Evolutionary conservation across 495 filamentous ascomycete species (phyloP).

Genomic region (Talaromyces proteolyticus): DNA sequence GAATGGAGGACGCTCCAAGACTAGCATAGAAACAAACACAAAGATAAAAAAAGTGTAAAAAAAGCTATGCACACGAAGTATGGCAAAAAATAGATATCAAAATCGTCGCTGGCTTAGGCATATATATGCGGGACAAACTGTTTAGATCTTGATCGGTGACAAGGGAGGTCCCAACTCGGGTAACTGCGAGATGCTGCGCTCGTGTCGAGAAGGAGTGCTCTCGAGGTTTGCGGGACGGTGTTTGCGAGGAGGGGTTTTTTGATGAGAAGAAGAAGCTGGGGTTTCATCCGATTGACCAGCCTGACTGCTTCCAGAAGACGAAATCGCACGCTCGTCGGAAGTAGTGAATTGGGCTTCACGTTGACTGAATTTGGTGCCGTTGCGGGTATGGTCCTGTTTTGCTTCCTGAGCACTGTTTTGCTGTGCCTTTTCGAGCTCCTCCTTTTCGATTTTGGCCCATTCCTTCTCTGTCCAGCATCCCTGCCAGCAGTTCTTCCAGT

Average conservation of each 20-base stretch:
- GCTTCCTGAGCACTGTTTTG: slow-evolving; percentile 16
- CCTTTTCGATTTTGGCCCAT: slow-evolving; percentile 67
- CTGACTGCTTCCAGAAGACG: slow-evolving; percentile 61
- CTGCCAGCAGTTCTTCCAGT: slow-evolving; percentile 94
- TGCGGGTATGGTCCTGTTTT: slow-evolving; percentile 7
- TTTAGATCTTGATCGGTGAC: slow-evolving; percentile 57
- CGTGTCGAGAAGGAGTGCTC: slow-evolving; percentile 16
- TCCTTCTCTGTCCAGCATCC: slow-evolving; percentile 88
- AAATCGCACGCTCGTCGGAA: slow-evolving; percentile 53
- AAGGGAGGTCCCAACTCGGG: slow-evolving; percentile 70
- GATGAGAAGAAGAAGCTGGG: slow-evolving; percentile 5
- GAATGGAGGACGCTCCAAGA: not conserved
- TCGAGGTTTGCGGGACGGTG: slow-evolving; percentile 35
- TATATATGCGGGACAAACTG: not conserved
- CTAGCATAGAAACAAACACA: not conserved
- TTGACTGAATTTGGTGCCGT: slow-evolving; percentile 9
- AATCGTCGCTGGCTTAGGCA: too few relatives aligned
- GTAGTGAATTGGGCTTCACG: not conserved
- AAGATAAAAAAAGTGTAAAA: not conserved
- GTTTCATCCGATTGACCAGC: too few relatives aligned
- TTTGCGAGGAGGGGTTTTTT: slow-evolving; percentile 15
- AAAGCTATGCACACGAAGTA: not conserved
- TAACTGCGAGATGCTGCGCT: slow-evolving; percentile 37
- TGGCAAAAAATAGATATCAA: slow-evolving; percentile 2
- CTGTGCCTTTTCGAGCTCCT: slow-evolving; percentile 40